phyloP scores from a whole-genome alignment of 805 yeast genomes.

The Kuraishia floccosa region DNA sequence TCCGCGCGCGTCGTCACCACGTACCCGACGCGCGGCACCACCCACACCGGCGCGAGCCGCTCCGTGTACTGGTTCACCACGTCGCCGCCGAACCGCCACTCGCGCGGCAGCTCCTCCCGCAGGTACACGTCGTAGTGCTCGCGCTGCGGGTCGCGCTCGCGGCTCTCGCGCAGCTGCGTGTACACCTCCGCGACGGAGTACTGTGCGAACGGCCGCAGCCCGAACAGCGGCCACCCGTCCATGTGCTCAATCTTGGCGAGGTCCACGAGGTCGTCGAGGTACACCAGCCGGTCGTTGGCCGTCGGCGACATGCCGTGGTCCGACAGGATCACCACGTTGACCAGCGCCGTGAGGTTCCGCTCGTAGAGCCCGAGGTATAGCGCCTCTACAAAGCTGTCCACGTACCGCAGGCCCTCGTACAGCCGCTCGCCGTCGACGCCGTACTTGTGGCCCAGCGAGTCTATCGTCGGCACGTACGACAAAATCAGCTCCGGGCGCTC shows the following conservation, averaged over 20 bases:
- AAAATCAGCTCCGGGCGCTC: conserved; percentile 67
- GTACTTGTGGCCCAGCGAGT: conserved; percentile 60
- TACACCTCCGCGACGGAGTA: conserved; percentile 31
- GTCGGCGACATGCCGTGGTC: conserved; percentile 96
- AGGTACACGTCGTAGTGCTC: conserved; percentile 33
- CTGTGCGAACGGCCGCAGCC: conserved; percentile 46
- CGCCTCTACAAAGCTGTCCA: conserved; percentile 52
- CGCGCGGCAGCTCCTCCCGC: conserved; percentile 40
- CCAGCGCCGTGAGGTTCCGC: conserved; percentile 52
- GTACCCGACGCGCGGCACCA: conserved; percentile 77
- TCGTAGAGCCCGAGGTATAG: conserved; percentile 33
- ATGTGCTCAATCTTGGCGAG: conserved; percentile 40
- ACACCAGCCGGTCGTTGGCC: conserved; percentile 52
- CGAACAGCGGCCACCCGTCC: conserved; percentile 85
- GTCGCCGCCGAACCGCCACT: conserved; percentile 45
- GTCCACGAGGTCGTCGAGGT: conserved; percentile 63
- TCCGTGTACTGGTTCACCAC: conserved; percentile 27
- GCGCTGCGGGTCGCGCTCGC: conserved; percentile 14
- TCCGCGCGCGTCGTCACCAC: conserved; percentile 51
- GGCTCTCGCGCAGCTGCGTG: conserved; percentile 24
- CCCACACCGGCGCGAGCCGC: conserved; percentile 78
- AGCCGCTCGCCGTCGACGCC: conserved; percentile 60
- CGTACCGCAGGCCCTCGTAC: conserved; percentile 40
- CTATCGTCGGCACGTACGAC: conserved; percentile 74
- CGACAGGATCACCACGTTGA: conserved; percentile 69